These are phyloP conservation scores for Aspergillus vadensis DNA, from an alignment of 2,329 filamentous ascomycete genomes.

Conservation along the genomic window DNA sequence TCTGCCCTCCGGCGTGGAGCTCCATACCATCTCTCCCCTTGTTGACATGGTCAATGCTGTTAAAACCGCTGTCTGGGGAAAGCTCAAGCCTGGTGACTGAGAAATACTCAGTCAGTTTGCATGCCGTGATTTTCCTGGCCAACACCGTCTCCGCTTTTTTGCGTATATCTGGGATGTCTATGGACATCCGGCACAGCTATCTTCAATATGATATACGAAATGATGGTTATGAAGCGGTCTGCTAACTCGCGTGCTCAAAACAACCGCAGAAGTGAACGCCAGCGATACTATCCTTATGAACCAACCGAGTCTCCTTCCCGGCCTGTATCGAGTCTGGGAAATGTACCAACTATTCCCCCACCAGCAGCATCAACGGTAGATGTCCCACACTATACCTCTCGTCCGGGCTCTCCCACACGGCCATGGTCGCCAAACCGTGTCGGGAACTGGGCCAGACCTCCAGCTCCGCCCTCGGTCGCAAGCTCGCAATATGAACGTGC, in stretches of 20 bases:
- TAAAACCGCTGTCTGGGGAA: background rate
- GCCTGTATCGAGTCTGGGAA: constrained; percentile 46
- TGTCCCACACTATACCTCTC: constrained; percentile 41
- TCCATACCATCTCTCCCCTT: constrained; percentile 1
- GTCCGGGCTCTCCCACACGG: constrained; percentile 46
- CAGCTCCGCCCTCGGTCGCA: constrained; percentile 65
- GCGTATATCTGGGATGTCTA: background rate
- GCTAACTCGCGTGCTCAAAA: constrained; percentile 17
- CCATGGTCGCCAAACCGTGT: constrained; percentile 58
- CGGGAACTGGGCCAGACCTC: constrained; percentile 69
- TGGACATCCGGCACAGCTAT: constrained; percentile 5
- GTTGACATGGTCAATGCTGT: constrained; percentile 1
- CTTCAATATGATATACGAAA: constrained; percentile 3
- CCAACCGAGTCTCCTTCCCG: constrained; percentile 35
- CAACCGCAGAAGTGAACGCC: constrained; percentile 16
- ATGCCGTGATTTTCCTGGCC: background rate
- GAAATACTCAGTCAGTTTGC: background rate
- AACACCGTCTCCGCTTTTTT: background rate
- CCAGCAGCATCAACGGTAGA: constrained; percentile 39
- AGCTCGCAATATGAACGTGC: constrained; percentile 78
- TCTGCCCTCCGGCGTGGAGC: background rate
- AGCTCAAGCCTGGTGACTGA: background rate
- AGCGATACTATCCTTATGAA: constrained; percentile 23
- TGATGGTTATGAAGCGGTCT: constrained; percentile 12
- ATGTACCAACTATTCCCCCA: constrained; percentile 45